These are phyloP conservation scores for Fonsecaea pedrosoi DNA, from an alignment of 2,329 filamentous ascomycete genomes.

Conservation along the genomic window DNA sequence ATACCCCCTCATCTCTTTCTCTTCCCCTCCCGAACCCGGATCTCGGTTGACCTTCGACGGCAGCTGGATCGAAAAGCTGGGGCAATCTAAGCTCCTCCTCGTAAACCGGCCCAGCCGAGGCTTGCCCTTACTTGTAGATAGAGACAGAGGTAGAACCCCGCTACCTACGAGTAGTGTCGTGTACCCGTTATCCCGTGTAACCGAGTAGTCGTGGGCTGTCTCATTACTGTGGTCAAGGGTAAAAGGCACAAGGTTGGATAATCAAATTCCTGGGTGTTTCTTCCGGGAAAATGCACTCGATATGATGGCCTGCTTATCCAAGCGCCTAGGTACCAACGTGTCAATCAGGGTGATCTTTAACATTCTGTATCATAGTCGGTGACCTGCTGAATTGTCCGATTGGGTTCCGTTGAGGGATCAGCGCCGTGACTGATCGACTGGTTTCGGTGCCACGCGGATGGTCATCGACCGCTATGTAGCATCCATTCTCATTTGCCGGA, in stretches of 20 bases:
- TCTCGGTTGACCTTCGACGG: constrained; percentile 4
- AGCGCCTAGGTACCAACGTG: background rate
- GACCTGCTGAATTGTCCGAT: constrained; percentile 13
- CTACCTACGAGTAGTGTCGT: constrained; percentile 1
- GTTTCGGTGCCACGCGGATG: constrained; percentile 25
- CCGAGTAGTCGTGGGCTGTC: background rate
- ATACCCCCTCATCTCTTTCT: background rate
- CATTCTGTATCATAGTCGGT: background rate
- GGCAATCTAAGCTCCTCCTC: constrained; percentile 19
- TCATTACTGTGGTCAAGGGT: background rate
- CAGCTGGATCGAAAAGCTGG: constrained; percentile 22
- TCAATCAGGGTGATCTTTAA: constrained; percentile 5
- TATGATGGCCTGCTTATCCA: background rate
- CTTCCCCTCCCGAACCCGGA: background rate
- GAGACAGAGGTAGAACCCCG: constrained; percentile 23
- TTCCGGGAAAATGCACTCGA: background rate
- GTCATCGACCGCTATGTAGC: background rate
- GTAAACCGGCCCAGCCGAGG: constrained; percentile 17
- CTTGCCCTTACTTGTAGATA: constrained; percentile 4
- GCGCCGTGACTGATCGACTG: constrained; percentile 11
- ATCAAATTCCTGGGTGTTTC: background rate
- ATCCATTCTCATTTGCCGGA: constrained; percentile 4
- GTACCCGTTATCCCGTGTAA: too few species aligned
- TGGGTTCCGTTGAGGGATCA: constrained; percentile 16
- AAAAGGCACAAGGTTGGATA: background rate